phyloP scores from a whole-genome alignment of 768 basidiomycete genomes.

The Leccinellum luteum region DNA sequence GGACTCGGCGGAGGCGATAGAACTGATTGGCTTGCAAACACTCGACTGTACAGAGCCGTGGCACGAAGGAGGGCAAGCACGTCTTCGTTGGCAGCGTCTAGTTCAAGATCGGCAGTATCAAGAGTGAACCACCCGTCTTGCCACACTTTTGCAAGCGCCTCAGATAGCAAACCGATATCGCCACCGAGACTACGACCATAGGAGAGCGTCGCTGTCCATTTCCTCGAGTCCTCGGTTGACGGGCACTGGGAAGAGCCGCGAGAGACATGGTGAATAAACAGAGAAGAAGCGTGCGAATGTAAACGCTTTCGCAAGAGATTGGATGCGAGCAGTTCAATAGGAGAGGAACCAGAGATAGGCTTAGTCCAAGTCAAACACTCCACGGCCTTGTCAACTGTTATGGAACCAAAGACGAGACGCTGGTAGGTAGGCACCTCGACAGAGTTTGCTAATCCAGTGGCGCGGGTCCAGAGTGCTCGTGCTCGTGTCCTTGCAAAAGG shows the following conservation, averaged over 20 bases:
- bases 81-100: slow-evolving; percentile 39
- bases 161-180: slow-evolving; percentile 48
- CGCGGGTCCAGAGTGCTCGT: slow-evolving; percentile 41
- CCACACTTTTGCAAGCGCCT: slow-evolving; percentile 57
- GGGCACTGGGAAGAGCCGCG: slow-evolving; percentile 17
- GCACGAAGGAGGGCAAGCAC: slow-evolving; percentile 56
- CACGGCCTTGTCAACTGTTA: slow-evolving; percentile 55
- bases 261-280: slow-evolving; percentile 52
- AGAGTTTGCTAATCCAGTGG: slow-evolving; percentile 24
- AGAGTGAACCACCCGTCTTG: slow-evolving; percentile 31
- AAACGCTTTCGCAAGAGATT: slow-evolving; percentile 51
- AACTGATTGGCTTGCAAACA: slow-evolving; percentile 48
- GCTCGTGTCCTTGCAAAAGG: slow-evolving; percentile 41
- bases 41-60: slow-evolving; percentile 55
- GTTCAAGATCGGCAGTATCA: slow-evolving; percentile 31
- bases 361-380: slow-evolving; percentile 32
- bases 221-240: slow-evolving; percentile 29
- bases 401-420: slow-evolving; percentile 49
- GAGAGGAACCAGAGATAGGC: slow-evolving; percentile 25
- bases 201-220: slow-evolving; percentile 49
- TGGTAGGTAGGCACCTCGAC: slow-evolving; percentile 44
- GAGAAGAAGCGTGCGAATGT: slow-evolving; percentile 46
- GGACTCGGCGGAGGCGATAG: slow-evolving; percentile 63
- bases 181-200: slow-evolving; percentile 67
- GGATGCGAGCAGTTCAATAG: slow-evolving; percentile 51